Conservation (phyloP, 2,329 filamentous ascomycete genomes). For the Hyphodiscus sp. region DNA sequence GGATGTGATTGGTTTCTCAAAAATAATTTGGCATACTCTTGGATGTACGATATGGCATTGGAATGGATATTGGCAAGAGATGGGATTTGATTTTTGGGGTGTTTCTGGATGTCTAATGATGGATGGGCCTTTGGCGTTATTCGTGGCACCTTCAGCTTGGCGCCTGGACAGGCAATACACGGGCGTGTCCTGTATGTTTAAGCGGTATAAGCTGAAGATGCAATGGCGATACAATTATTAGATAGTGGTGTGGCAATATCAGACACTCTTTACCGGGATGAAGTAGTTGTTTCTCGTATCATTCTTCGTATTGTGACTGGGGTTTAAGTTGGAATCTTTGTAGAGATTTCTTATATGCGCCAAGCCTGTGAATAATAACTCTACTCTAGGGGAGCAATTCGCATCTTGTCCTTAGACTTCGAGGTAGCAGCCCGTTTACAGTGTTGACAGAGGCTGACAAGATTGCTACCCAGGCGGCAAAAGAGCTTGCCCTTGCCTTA, state of each 20-base stretch:
- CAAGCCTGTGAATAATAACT: too few relatives aligned
- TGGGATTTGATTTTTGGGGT: neutral
- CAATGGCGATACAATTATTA: neutral
- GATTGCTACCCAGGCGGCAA: too few relatives aligned
- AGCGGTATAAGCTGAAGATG: neutral
- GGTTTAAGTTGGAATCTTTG: too few relatives aligned
- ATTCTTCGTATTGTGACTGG: too few relatives aligned
- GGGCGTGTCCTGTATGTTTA: neutral
- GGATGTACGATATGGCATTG: neutral
- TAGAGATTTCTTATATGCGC: too few relatives aligned
- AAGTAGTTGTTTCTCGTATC: neutral
- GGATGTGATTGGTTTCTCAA: neutral
- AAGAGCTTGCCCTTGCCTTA: too few relatives aligned
- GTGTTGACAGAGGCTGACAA: too few relatives aligned
- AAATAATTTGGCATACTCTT: neutral
- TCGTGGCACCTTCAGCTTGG: neutral
- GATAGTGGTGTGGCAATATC: neutral
- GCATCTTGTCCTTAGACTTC: too few relatives aligned
- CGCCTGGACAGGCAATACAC: neutral
- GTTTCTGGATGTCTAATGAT: neutral
- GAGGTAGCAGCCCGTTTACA: too few relatives aligned
- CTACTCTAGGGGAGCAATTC: too few relatives aligned
- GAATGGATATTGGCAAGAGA: neutral
- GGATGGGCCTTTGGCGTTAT: neutral
- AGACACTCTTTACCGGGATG: neutral